Base-by-base conservation (phyloP, 2,329 filamentous ascomycete species). In the Hypomyces rosellus region DNA sequence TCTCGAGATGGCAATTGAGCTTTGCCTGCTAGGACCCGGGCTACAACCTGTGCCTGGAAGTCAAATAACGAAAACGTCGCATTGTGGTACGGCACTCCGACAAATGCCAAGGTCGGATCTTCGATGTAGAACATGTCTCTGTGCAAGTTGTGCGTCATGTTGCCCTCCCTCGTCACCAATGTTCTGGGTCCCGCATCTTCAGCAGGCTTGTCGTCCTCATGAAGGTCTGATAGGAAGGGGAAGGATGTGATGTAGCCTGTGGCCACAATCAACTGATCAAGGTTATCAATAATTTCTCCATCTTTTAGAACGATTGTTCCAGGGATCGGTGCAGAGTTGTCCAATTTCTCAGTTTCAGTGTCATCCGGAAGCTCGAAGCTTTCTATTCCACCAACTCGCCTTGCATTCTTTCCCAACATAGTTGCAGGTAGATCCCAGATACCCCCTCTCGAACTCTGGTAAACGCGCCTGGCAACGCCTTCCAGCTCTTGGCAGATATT, bases 101-200 rank as follows among this genome's bases (percentile, higher is more conserved):
- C 69, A 54, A 87, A 87, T 0, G 73, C 69, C 1, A 88, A 68
- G 0, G 80, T 78, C 0, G 84, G 82, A 53, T 88, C 83, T 0
- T 75, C 74, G 40, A 86, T 86, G 64, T 86, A 88, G 61, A 85
- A 88, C 13, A 88, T 82, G 60, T 88, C 84, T 51, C 80, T 80
- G 69, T 87, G 80, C 1, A 88, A 68, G 55, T 88, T 87, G 58
- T 88, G 84, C 4, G 74, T 69, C 61, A 82, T 78, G 12, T 73
- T 74, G 2, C 84, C 84, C 41, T 86, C 81, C 0, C 72, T 64
- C 0, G 80, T 87, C 4, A 88, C 77, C 0, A 89, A 67, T 0
- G 80, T 64, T 0, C 62, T 68, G 0, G 80, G 73, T 3, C 37
- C n/a, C 4, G 37, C 37, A 13, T 39, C 37, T 12, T 39, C n/a